Evolutionary conservation across 1,284 basidiomycete genomes (phyloP), one percentile per base, ranked within the genome.

Genomic region (Cryptococcus jaspeensis): DNA sequence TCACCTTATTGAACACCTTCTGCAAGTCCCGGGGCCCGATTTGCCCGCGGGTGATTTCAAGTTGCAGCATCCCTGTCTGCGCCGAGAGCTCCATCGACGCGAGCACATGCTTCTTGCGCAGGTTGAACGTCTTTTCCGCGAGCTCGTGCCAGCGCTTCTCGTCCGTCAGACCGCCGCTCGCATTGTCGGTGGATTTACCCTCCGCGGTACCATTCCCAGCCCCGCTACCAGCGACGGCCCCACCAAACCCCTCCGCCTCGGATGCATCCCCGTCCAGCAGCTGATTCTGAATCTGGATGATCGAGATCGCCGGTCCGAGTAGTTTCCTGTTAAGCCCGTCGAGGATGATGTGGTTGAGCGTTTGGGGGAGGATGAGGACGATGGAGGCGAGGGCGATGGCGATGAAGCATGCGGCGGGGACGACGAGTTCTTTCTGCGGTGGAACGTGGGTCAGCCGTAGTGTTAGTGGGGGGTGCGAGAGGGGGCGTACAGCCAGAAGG

Each of bases 341-440:
- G 5, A 73, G 64, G 52, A 74, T 55, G 40, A 73, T 74, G 61
- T 86, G 84, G 56, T 84, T 86, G 56, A 89, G 75, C 8, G 85
- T 84, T 72, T 88, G 83, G 0, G 89, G 89, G 69, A 90, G 91
- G 58, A 90, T 79, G 37, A 90, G 67, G 16, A 86, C 61, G 25
- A 85, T 81, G 20, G 81, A 75, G 4, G 80, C 79, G 23, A 87
- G 54, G 0, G 83, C 86, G 43, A 87, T 82, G 1, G 82, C 87
- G 47, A 85, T 70, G 71, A 85, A 89, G 58, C 80, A 83, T 1
- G 78, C 70, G 0, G 84, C 80, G 0, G 88, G 85, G 25, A 85
- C 81, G 49, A 87, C 71, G 58, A 89, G 79, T 41, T 59, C 49
- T 43, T 56, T 59, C 68, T 71, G 45, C 60, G 59, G 15, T 16